These are phyloP conservation scores for Aspergillus carlsbadensis DNA, from an alignment of 495 filamentous ascomycete genomes.

Conservation along the genomic window DNA sequence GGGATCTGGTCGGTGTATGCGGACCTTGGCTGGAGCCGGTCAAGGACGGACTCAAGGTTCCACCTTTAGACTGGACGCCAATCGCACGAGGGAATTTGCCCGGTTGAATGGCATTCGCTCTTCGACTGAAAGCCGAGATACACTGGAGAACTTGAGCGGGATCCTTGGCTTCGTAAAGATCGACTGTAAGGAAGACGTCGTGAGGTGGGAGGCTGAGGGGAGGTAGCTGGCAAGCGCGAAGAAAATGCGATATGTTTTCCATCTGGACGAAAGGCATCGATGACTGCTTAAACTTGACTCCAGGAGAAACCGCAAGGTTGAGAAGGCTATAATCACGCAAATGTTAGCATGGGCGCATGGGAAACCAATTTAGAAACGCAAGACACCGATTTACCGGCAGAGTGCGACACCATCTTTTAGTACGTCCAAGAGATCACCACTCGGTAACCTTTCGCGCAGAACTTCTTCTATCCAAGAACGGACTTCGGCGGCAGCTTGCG, in stretches of 20 bases:
- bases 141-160: slow-evolving; percentile 96
- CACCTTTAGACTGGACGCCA: slow-evolving; percentile 58
- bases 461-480: slow-evolving; percentile 83
- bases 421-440: slow-evolving; percentile 75
- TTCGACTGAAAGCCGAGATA: slow-evolving; percentile 84
- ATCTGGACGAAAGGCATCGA: slow-evolving; percentile 98
- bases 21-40: slow-evolving; percentile 58
- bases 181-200: slow-evolving; percentile 95
- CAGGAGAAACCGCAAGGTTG: slow-evolving; percentile 77
- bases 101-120: slow-evolving; percentile 76
- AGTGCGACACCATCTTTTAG: slow-evolving; percentile 88
- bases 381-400: slow-evolving; percentile 69
- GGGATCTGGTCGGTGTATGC: slow-evolving; percentile 38
- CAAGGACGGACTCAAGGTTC: slow-evolving; percentile 64
- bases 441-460: slow-evolving; percentile 68
- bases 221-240: slow-evolving; percentile 77
- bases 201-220: slow-evolving; percentile 88
- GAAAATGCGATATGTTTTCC: slow-evolving; percentile 98
- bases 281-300: slow-evolving; percentile 76
- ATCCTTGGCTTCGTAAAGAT: slow-evolving; percentile 95
- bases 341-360: background rate
- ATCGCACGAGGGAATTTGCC: slow-evolving; percentile 69
- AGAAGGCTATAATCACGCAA: slow-evolving; percentile 57
- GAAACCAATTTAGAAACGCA: background rate
- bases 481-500: slow-evolving; percentile 83